phyloP scores from a whole-genome alignment of 140 eudicot species.

The Flaveria floridana region DNA sequence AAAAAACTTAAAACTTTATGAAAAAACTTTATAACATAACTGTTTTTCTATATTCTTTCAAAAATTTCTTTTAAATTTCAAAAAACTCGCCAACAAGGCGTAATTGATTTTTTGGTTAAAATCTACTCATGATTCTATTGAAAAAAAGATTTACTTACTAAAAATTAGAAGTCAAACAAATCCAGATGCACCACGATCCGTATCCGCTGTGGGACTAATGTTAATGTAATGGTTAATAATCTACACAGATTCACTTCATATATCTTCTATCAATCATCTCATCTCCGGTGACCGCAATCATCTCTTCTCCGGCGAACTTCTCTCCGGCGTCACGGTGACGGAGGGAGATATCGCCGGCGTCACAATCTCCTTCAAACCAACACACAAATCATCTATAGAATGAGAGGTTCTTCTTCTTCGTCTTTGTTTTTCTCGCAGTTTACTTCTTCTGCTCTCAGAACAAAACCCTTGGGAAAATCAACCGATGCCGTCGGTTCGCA shows the following conservation, averaged over 20 bases:
- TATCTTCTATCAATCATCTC: background rate
- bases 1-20: too few relatives aligned
- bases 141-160: too few relatives aligned
- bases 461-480: constrained; percentile 54
- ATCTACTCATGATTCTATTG: too few relatives aligned
- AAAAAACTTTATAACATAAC: too few relatives aligned
- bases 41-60: too few relatives aligned
- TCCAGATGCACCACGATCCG: background rate
- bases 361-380: background rate
- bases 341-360: background rate
- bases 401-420: constrained; percentile 17
- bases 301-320: constrained; percentile 22
- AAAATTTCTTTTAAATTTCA: too few relatives aligned
- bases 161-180: too few relatives aligned
- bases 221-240: background rate
- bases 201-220: background rate
- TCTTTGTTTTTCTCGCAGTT: constrained; percentile 44
- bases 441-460: constrained; percentile 70
- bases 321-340: background rate
- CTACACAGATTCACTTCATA: constrained; percentile 12
- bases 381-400: constrained; percentile 5
- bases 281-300: background rate
- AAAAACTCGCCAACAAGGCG: too few relatives aligned
- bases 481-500: constrained; percentile 35
- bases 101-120: too few relatives aligned